phyloP scores from a whole-genome alignment of 2,329 filamentous ascomycete species.

The Xylariaceae sp. region DNA sequence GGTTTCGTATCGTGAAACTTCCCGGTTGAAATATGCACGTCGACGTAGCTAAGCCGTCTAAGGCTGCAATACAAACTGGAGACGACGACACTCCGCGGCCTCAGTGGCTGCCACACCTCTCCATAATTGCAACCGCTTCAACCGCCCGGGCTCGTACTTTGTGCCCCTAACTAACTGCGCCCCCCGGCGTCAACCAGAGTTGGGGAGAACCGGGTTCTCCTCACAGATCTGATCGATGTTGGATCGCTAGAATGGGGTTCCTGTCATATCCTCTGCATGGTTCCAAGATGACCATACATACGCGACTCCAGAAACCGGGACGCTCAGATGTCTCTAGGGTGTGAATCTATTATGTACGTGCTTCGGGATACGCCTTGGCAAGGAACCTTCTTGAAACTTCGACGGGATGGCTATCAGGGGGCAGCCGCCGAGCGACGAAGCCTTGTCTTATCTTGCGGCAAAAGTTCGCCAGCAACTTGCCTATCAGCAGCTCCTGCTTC shows the following conservation, averaged over 20 bases:
- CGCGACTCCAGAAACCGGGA: not conserved
- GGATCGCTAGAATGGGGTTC: conserved; percentile 5
- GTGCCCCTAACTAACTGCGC: not conserved
- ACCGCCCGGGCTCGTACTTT: not conserved
- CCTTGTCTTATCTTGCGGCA: too few relatives aligned
- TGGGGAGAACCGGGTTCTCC: conserved; percentile 18
- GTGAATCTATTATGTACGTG: not conserved
- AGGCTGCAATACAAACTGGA: too few relatives aligned
- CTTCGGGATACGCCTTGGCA: not conserved
- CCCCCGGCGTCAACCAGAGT: conserved; percentile 6
- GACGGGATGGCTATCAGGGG: not conserved
- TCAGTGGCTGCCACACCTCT: too few relatives aligned
- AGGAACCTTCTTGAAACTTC: not conserved
- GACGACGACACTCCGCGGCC: too few relatives aligned
- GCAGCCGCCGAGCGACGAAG: too few relatives aligned
- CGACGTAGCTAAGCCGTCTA: not conserved
- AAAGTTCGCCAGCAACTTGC: not conserved
- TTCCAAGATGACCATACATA: not conserved
- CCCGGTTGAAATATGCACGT: not conserved
- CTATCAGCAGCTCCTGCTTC: not conserved
- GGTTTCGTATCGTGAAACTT: not conserved
- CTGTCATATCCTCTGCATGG: not conserved
- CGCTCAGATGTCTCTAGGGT: not conserved
- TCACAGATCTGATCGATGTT: conserved; percentile 13
- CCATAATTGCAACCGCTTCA: not conserved